Base-by-base conservation (phyloP, 441 rosid species). In the Brassica balearica region DNA sequence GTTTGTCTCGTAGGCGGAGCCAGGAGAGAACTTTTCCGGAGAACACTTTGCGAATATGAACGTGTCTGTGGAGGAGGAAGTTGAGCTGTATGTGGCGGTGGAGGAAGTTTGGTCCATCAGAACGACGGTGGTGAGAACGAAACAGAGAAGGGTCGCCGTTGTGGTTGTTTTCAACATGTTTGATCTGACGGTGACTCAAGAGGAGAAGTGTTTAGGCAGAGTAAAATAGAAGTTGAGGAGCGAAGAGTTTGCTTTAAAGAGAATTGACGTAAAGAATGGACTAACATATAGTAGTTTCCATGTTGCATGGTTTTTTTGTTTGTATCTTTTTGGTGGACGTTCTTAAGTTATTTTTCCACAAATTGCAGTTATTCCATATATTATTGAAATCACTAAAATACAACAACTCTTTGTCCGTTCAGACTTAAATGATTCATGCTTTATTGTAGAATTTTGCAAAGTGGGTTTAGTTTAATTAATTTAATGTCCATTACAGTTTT, bases 21-120 rank as follows among this genome's bases (percentile, higher is more conserved):
- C 83, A 5, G 81, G 85, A 1, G 68, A 9, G 84, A 76, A 90
- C 55, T 88, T 88, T 0, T 77, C 76, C 79, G 85, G 87, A 1
- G 94, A 84, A 36, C 92, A 88, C 20, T 84, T 86, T 15, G 87
- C 94, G 77, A 77, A 90, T 60, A 88, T 83, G 85, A 78, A 88
- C 73, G 78, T 25, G 17, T 90, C 89, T 0, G 77, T 75, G 48
- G 86, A 56, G 20, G 74, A 58, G 14, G 86, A 72, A 1, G 85
- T 82, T n/a, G 75, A n/a, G 22, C 76, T 20, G 38, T 90, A 85
- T 0, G 79, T 75, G 22, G 87, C 70, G 20, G 85, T 55, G 46
- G 75, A 53, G 14, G 88, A 76, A 3, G 82, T 80, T 19, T 58
- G 10, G 19, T 36, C 2, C 61, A 25, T 27, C 1, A 80, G 5